Evolutionary conservation across 805 yeast genomes (phyloP).

Genomic region (Saccharomycopsis oosterbeekiorum): DNA sequence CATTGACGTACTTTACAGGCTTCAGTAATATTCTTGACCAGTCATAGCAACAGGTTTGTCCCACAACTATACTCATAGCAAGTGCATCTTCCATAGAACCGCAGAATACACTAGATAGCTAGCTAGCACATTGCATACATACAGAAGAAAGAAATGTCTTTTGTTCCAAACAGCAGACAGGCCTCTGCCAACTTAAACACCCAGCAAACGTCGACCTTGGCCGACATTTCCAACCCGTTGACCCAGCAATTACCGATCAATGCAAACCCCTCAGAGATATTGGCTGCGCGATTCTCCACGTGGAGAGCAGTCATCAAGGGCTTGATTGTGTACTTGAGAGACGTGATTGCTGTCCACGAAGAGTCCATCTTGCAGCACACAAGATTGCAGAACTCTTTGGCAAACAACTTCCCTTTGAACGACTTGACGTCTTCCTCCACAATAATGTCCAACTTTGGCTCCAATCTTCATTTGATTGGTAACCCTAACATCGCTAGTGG

Average conservation of each 20-base stretch:
- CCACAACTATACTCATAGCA: too few relatives aligned
- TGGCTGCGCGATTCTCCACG: conserved; percentile 74
- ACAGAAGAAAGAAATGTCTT: background rate
- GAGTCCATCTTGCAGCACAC: conserved; percentile 78
- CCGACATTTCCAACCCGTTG: conserved; percentile 31
- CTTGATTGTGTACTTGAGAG: conserved; percentile 63
- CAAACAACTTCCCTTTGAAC: conserved; percentile 32
- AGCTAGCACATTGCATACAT: background rate
- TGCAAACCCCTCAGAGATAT: conserved; percentile 76
- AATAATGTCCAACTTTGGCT: conserved; percentile 14
- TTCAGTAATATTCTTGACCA: too few relatives aligned
- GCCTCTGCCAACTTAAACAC: background rate
- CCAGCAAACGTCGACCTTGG: conserved; percentile 29
- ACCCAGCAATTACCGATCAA: conserved; percentile 42
- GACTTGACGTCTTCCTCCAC: conserved; percentile 4
- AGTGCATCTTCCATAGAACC: too few relatives aligned
- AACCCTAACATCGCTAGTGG: background rate
- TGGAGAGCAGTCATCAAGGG: conserved; percentile 79
- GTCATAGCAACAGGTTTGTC: too few relatives aligned
- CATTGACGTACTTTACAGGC: too few relatives aligned
- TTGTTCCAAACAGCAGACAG: background rate
- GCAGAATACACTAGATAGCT: too few relatives aligned
- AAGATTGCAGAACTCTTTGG: conserved; percentile 70
- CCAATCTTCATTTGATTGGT: background rate
- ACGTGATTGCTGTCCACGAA: conserved; percentile 77